Base-by-base conservation (phyloP, 345 rosid species). In the Eucalyptus pumila region DNA sequence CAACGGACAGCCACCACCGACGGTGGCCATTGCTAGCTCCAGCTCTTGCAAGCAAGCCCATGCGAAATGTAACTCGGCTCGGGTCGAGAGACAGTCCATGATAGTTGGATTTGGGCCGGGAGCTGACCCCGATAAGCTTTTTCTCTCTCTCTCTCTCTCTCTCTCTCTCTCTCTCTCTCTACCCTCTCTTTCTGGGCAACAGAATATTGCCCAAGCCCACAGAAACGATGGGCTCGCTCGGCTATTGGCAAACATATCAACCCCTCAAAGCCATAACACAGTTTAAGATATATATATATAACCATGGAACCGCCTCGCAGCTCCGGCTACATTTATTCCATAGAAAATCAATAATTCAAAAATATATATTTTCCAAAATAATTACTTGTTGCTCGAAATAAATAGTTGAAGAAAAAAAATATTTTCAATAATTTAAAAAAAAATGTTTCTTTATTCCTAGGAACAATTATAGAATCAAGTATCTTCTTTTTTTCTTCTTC, bases 381-480 rank as follows among this genome's bases (percentile, higher is more conserved):
- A 16, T 15, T 9, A 32, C 1, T 32, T 9, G 5, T 32, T 6
- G 1, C 6, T 34, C 1, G 7, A 67, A 16, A 67, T 32, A 69
- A 32, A 8, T 32, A 16, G 3, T 17, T 3, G 0, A 32, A 9
- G 1, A 67, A 16, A 7, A 14, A 69, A 8, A 4, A n/a, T 65
- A 14, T 14, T n/a, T 8, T 16, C 1, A 49, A 49, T 0, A 49
- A 13, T 0, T 44, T 45, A 48, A 48, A 48, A 48, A 48, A 12
- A 47, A 47, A 47, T 47, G 48, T 47, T 47, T 47, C 12, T 11
- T 47, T 47, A 47, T 47, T 3, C 4, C 12, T 47, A 47, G 1
- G 48, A 10, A 47, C 12, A 47, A 47, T 47, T 47, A 47, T 47
- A 47, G 48, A 47, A 47, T 47, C 48, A 47, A 47, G 12, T 47